Evolutionary conservation across 768 basidiomycete genomes (phyloP), one percentile per base, ranked within the genome.

Genomic region (Cytidiella melzeri): DNA sequence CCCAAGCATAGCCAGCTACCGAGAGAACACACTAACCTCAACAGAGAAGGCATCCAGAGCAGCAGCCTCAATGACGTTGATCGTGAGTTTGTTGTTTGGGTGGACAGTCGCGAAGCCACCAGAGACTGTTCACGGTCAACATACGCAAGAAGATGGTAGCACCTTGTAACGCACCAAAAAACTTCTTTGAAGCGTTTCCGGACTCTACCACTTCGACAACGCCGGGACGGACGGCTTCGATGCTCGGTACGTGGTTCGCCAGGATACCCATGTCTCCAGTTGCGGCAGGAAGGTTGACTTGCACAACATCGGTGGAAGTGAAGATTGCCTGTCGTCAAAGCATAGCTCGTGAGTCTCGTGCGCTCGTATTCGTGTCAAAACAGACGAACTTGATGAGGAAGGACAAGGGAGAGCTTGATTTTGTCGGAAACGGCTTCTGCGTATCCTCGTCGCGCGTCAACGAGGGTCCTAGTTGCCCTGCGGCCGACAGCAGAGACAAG

Each of bases 181-280:
- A 98, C 74, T 95, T 98, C 79, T 96, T 94, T 50, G 84, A 79
- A 30, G 75, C 67, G 63, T 77, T 79, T 45, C 73, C 76, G 10
- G 82, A 71, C 72, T 97, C 95, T 56, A 98, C 81, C 58, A 99
- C 86, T 70, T 99, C 96, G 46, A 99, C 75, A 50, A 98, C 76
- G 65, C 96, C 96, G 37, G 96, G 87, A 64, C 90, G 88, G 47
- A 99, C 77, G 42, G 95, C 78, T 69, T 99, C 96, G 51, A 98
- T 87, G n/a, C 92, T 88, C 25, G 96, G 87, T 48, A 97, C 93
- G 71, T 99, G 96, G 78, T 95, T 96, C 60, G 95, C 92, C 53
- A 99, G 84, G 61, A 99, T 90, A 76, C 96, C 96, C 93, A 98
- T 97, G 70, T 97, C 94, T 62, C 96, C 96, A 3, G 91, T 84